Base-by-base conservation (phyloP, 768 basidiomycete genomes). In the Rhodotorula toruloides region DNA sequence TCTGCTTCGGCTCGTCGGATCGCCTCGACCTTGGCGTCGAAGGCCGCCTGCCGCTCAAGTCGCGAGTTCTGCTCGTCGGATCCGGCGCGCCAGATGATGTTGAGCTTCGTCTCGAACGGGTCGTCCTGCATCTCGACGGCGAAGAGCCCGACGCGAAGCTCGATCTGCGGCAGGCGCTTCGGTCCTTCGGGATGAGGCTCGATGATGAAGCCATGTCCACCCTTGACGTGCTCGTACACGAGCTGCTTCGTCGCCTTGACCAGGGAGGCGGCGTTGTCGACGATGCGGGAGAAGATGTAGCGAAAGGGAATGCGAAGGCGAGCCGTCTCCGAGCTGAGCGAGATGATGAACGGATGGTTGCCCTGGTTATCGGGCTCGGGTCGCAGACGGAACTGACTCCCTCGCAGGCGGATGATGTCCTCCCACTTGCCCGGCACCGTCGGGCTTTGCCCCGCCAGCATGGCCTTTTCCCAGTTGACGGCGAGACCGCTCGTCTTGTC, bases 121-220 rank as follows among this genome's bases (percentile, higher is more conserved):
- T 91, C 89, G 76, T 98, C 93, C 31, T 85, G 84, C 32, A 86
- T 86, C 77, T 96, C 91, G 14, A 90, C 73, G 54, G 84, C 85
- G 40, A 94, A 73, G 49, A 81, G 81, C n/a, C 81, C 80, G 55
- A 92, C 76, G 16, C 76, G 79, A 50, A 94, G 74, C 1, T 79
- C 78, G 50, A 93, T 74, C 59, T 81, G 80, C 0, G 90, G 90
- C 4, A 91, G 78, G 0, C 75, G 71, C 77, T 91, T 96, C 0
- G 91, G 84, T 5, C 79, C 81, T 76, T 94, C 90, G 0, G 86
- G 80, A 43, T 80, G 80, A 2, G 93, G 92, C 22, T 76, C 77
- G n/a, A 84, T 81, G 63, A 87, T 82, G 31, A 56, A 81, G 77
- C 75, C 77, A 74, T 85, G 87, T 54, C 78, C 76, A 2, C 84